Evolutionary conservation across 345 rosid genomes (phyloP), one percentile per base, ranked within the genome.

Genomic region (Populus ilicifolia): DNA sequence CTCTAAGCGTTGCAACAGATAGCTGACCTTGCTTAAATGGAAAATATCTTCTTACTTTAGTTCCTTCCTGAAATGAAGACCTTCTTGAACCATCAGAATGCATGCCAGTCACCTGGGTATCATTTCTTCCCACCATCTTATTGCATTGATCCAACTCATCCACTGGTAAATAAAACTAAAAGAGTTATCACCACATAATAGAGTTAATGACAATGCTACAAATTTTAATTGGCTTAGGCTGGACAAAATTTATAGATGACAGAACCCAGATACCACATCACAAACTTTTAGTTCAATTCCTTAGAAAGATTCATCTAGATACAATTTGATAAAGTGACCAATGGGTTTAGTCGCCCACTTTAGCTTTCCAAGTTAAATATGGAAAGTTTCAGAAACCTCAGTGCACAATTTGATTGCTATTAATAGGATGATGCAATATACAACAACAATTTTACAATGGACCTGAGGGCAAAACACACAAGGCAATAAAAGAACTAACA

Each of bases 141-240:
- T 90, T 93, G 84, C 98, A 96, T 80, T 89, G 90, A 78, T 93
- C 93, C 91, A 92, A 78, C 77, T 94, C 97, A 79, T 94, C 98
- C 73, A 96, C 98, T 92, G 82, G 20, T 39, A 79, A 21, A 43
- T 43, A 78, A 64, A 68, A 50, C 30, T 3, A 27, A 36, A 27
- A n/a, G 4, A 66, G 38, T 63, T 48, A 65, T 65, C 48, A 29
- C 74, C 20, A 11, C 63, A 35, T 50, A 9, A 25, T 1, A 8
- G 23, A 65, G 52, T 11, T 36, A 65, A 5, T 30, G 27, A n/a
- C 33, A 46, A 35, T 35, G 25, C 10, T 35, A 3, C 54, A 18
- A 56, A 9, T 23, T 56, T 56, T 56, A 21, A 56, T 23, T 56
- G 63, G 11, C n/a, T 18, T 35, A 6, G 70, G 43, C 20, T 35